Percentiles rank a stretch among this genome's conserved stretches.
Conservation (phyloP, 768 basidiomycete genomes). For the Dendrothele bispora region DNA sequence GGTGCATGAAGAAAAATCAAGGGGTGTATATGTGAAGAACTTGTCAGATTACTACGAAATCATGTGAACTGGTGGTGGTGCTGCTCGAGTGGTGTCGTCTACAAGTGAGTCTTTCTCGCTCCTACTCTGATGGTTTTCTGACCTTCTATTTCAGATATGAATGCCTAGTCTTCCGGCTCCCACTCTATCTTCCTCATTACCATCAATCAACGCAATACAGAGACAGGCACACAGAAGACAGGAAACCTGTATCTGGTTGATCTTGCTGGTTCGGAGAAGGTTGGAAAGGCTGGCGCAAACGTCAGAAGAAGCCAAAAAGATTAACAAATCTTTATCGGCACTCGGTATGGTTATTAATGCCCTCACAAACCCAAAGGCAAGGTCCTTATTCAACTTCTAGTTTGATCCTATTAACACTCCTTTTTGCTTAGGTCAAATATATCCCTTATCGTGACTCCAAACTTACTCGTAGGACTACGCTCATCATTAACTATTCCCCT, state of each 20-base stretch:
- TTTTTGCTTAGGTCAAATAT: slow-evolving; percentile 79
- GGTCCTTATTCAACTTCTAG: no score
- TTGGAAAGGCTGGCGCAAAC: slow-evolving; percentile 99
- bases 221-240: slow-evolving; percentile 92
- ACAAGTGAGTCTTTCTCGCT: slow-evolving; percentile 68
- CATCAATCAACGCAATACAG: slow-evolving; percentile 94
- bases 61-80: slow-evolving; percentile 94
- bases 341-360: slow-evolving; percentile 99
- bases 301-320: slow-evolving; percentile 99
- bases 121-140: background rate
- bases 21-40: slow-evolving; percentile 97
- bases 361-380: slow-evolving; percentile 90
- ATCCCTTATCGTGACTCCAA: slow-evolving; percentile 99
- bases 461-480: slow-evolving; percentile 93
- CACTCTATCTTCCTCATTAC: slow-evolving; percentile 99
- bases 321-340: slow-evolving; percentile 97
- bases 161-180: slow-evolving; percentile 97
- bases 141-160: slow-evolving; percentile 77
- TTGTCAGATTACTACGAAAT: slow-evolving; percentile 99
- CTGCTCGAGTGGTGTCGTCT: slow-evolving; percentile 86
- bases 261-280: slow-evolving; percentile 97
- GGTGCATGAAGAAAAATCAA: slow-evolving; percentile 96
- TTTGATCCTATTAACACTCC: no score
- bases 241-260: slow-evolving; percentile 98
- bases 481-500: slow-evolving; percentile 99